These are phyloP conservation scores for Fusarium torreyae DNA, from an alignment of 2,329 filamentous ascomycete genomes.

Conservation along the genomic window DNA sequence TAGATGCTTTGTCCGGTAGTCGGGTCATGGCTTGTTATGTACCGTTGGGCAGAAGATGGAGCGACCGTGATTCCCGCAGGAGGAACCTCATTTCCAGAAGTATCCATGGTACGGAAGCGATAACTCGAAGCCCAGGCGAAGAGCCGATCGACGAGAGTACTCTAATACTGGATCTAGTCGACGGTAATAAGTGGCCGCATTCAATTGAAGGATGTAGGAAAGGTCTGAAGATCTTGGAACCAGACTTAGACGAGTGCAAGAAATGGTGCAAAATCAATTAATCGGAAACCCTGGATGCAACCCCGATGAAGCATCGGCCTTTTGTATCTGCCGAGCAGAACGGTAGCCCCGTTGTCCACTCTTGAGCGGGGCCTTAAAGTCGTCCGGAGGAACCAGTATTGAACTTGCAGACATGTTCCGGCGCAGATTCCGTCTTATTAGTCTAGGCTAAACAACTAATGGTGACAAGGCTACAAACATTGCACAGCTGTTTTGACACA, in stretches of 20 bases:
- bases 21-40: slow-evolving; percentile 15
- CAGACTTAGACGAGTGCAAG: neutral
- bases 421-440: neutral
- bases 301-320: neutral
- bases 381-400: no score
- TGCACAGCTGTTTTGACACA: neutral
- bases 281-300: neutral
- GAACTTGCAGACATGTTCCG: neutral
- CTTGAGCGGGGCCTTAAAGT: no score
- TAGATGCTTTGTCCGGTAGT: slow-evolving; percentile 15
- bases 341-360: neutral
- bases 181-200: no score
- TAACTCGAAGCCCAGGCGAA: no score
- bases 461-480: no score
- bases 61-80: neutral
- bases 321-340: neutral
- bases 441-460: neutral
- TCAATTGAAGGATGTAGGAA: neutral
- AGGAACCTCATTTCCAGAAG: no score
- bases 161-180: no score
- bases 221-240: neutral
- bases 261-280: neutral
- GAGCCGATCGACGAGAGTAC: no score
- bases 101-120: no score
- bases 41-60: neutral